Evolutionary conservation across 495 filamentous ascomycete species (phyloP).

Genomic region (Aspergillus ostianus): DNA sequence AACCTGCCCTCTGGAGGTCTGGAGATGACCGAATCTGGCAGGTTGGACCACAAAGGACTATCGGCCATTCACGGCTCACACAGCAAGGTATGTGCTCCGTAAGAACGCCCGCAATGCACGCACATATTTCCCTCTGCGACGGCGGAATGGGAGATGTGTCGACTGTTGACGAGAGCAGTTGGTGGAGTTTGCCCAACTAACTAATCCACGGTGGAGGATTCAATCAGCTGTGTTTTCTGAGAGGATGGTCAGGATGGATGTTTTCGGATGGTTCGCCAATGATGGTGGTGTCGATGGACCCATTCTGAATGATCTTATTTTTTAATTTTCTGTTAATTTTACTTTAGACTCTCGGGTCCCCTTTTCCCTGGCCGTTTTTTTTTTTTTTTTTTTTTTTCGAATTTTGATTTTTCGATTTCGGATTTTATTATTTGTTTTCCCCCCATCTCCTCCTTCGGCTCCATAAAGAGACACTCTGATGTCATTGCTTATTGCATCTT

Average conservation of each 20-base stretch:
- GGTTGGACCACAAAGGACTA: not conserved
- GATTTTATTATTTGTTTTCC: conserved; percentile 2
- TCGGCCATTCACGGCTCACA: not conserved
- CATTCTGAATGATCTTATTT: not conserved
- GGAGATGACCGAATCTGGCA: not conserved
- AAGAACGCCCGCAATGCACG: not conserved
- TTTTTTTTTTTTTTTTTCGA: not conserved
- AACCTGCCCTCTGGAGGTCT: conserved; percentile 4
- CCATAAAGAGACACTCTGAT: conserved; percentile 10
- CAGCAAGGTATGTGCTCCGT: not conserved
- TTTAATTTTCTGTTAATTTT: not conserved
- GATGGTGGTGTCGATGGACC: not conserved
- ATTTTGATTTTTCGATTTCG: no score
- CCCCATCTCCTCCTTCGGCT: conserved; percentile 3
- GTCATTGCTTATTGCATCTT: conserved; percentile 8
- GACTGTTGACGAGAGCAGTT: not conserved
- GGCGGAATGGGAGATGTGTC: not conserved
- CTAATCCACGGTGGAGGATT: not conserved
- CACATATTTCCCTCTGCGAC: not conserved
- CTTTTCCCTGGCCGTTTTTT: not conserved
- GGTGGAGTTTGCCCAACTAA: not conserved
- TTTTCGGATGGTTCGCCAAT: not conserved
- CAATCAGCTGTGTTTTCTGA: not conserved
- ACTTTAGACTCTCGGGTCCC: not conserved
- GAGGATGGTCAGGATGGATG: not conserved